phyloP scores from a whole-genome alignment of 208 protist species.

The Crithidia brevicula region DNA sequence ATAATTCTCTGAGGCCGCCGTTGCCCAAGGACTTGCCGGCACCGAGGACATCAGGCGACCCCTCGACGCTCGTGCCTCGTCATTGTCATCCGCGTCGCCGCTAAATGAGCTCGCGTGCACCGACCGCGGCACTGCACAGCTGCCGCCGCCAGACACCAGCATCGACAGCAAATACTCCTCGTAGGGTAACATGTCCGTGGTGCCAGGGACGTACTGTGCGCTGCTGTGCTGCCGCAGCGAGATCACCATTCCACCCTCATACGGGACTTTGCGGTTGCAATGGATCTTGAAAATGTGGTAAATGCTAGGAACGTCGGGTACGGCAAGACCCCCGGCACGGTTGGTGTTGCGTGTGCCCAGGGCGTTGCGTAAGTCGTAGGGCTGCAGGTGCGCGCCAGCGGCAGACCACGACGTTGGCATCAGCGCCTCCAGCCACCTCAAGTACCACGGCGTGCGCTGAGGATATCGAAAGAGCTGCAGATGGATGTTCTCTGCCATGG shows the following conservation, averaged over 20 bases:
- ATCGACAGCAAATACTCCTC: conserved; percentile 72
- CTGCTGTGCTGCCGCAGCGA: conserved; percentile 25
- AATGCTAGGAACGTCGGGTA: conserved; percentile 32
- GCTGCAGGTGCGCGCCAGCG: conserved; percentile 25
- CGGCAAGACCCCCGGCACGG: not conserved
- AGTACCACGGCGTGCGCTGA: conserved; percentile 55
- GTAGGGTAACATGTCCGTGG: conserved; percentile 53
- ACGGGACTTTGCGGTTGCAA: conserved; percentile 64
- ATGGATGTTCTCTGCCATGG: conserved; percentile 37
- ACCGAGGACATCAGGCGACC: not conserved
- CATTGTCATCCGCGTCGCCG: not conserved
- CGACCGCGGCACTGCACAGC: conserved; percentile 37
- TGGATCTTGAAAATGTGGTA: conserved; percentile 55
- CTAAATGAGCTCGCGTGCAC: not conserved
- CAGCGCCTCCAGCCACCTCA: conserved; percentile 45
- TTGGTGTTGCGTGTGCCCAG: not conserved
- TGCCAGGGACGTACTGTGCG: conserved; percentile 24
- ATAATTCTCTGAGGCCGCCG: conserved; percentile 22
- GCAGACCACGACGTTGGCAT: conserved; percentile 41
- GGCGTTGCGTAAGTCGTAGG: conserved; percentile 10
- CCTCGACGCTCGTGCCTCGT: not conserved
- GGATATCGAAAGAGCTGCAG: conserved; percentile 85
- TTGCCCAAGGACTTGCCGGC: conserved; percentile 24
- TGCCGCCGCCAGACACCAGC: conserved; percentile 39
- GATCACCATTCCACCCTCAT: conserved; percentile 47